Base-by-base conservation (phyloP, 345 rosid species). In the Carallia pectinifolia region DNA sequence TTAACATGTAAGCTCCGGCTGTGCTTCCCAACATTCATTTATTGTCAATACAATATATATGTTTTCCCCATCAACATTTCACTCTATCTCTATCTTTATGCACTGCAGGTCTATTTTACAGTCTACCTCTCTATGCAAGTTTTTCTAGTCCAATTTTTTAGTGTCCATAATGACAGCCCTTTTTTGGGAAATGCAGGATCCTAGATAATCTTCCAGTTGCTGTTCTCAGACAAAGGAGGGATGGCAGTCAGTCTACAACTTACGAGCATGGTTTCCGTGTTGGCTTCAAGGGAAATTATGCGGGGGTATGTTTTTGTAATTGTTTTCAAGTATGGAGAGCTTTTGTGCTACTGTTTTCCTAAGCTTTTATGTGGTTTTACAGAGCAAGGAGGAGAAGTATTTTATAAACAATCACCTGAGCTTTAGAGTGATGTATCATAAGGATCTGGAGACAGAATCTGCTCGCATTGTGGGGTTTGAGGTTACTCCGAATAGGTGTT, bases 141-240 rank as follows among this genome's bases (percentile, higher is more conserved):
- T 9, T 61, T 61, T 36, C 47, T 2, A 66, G 33, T 38, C 6
- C 6, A 58, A 44, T 23, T 30, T 7, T 61, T 64, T 40, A 36
- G 16, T 62, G 8, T 58, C 65, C 55, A 16, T 61, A 37, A 44
- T 79, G 36, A 72, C 58, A 62, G 44, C 53, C 65, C 34, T 36
- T 38, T 30, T 59, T 63, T 50, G 77, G 78, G 63, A 61, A 79
- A 12, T 81, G 72, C 84, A 94, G 98, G 96, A 94, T 94, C 78
- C 84, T 94, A 15, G 98, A 91, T 83, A 94, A 94, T 80, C 98
- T 94, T 81, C 98, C 98, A 6, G 96, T 94, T 73, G 98, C 98
- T 77, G 97, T 94, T 72, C 92, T 69, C 72, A 88, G 97, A 79
- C 89, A 87, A 81, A 87, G 96, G 80, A 91, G 95, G 79, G 98